Percentiles rank a stretch among this genome's conserved stretches.
Evolutionary conservation across 2,329 filamentous ascomycete genomes (phyloP).

Genomic region (Phaeosphaeriaceae sp.): DNA sequence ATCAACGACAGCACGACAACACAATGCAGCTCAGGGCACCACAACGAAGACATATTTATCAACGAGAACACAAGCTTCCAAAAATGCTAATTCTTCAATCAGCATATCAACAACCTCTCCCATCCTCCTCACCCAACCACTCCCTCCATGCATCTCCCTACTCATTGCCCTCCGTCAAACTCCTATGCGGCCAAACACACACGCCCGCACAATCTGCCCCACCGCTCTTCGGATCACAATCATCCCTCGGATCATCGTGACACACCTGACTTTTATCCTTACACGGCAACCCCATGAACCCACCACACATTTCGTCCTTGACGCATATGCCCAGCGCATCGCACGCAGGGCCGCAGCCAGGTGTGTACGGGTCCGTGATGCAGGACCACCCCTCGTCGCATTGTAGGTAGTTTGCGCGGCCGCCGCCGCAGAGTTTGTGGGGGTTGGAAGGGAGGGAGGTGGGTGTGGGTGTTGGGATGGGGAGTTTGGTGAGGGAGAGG

Average conservation of each 20-base stretch:
- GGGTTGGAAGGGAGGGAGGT: conserved; percentile 10
- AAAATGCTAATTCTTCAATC: too few species aligned
- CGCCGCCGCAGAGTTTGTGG: conserved; percentile 38
- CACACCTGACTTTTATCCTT: conserved; percentile 43
- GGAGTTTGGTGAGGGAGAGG: neutral
- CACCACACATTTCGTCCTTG: conserved; percentile 49
- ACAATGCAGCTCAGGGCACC: too few species aligned
- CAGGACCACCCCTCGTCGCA: conserved; percentile 30
- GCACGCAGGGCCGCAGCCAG: conserved; percentile 43
- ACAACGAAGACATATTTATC: too few species aligned
- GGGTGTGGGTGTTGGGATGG: conserved; percentile 1
- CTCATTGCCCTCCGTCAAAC: neutral
- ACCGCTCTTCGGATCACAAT: conserved; percentile 50
- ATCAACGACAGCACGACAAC: too few species aligned
- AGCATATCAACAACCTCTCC: too few species aligned
- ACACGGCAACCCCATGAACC: conserved; percentile 50
- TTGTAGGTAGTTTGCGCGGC: conserved; percentile 18
- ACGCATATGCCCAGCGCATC: conserved; percentile 47
- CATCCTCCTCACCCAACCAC: too few species aligned
- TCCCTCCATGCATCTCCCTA: neutral
- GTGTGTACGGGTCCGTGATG: conserved; percentile 39
- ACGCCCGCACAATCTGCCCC: conserved; percentile 55
- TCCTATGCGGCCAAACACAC: conserved; percentile 42
- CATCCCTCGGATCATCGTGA: conserved; percentile 54
- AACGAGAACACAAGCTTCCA: too few species aligned